phyloP scores from a whole-genome alignment of 176 grass and related monocot species.

The Aechmea fasciata region DNA sequence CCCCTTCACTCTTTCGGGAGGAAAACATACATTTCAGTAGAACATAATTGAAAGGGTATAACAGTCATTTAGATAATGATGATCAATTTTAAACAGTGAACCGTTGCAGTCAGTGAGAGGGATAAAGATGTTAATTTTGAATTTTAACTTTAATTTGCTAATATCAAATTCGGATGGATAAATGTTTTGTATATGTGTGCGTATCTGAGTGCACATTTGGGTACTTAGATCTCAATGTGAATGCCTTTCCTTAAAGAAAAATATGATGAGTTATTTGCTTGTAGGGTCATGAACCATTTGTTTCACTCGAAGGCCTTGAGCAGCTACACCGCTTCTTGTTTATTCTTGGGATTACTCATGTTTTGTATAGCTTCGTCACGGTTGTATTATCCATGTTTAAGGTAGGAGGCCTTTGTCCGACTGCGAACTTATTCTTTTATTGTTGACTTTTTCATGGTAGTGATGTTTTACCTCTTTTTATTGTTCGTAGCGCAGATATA shows the following conservation, averaged over 20 bases:
- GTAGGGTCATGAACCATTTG: slow-evolving; percentile 93
- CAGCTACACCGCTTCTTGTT: slow-evolving; percentile 84
- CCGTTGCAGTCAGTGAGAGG: too few relatives aligned
- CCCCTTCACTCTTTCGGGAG: too few relatives aligned
- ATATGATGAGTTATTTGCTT: neutral
- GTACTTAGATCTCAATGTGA: too few relatives aligned
- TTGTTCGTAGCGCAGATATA: slow-evolving; percentile 55
- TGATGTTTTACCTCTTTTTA: neutral
- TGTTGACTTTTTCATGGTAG: neutral
- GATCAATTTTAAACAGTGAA: too few relatives aligned
- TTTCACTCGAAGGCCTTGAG: slow-evolving; percentile 80
- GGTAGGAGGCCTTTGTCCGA: slow-evolving; percentile 20
- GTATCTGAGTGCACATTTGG: too few relatives aligned
- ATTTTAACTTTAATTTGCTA: too few relatives aligned
- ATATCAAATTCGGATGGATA: too few relatives aligned
- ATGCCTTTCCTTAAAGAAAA: too few relatives aligned
- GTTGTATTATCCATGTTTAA: slow-evolving; percentile 92
- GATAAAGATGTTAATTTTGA: too few relatives aligned
- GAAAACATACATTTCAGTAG: too few relatives aligned
- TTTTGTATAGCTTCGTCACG: slow-evolving; percentile 81
- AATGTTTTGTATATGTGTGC: neutral
- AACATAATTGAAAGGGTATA: too few relatives aligned
- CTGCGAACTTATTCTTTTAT: neutral
- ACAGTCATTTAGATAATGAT: too few relatives aligned
- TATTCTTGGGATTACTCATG: slow-evolving; percentile 92